Evolutionary conservation across 805 yeast species (phyloP), one percentile per base, ranked within the genome.

Genomic region (Myxozyma lipomycoides): DNA sequence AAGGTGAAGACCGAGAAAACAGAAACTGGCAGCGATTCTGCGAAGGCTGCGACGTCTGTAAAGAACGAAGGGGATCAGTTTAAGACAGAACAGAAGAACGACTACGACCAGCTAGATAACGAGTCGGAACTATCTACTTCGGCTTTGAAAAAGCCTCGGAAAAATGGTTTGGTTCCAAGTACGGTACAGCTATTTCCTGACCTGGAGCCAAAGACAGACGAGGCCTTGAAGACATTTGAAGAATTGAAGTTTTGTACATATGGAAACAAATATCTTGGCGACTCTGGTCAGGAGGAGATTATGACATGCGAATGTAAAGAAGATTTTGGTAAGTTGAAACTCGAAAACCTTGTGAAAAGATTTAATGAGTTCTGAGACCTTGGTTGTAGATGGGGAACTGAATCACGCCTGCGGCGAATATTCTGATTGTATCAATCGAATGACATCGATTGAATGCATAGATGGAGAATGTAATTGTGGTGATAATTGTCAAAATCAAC

Each of bases 301-400:
- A 89, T 91, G 93, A 79, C 90, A 15, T 91, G 98, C 73, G 97
- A 89, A 64, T 91, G 98, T 73, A 39, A 86, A 76, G 65, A 75
- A 73, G 18, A 74, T 67, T 45, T 60, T 52, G 53, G 56, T 51
- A 44, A 10, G 60, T 51, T 2, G 12, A n/a, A n/a, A n/a, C n/a
- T n/a, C n/a, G n/a, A n/a, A n/a, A n/a, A n/a, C n/a, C n/a, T n/a
- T n/a, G n/a, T n/a, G n/a, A n/a, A n/a, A n/a, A n/a, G n/a, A 1
- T 36, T 45, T 23, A 12, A 3, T 44, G 15, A 12, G 12, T 17
- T 19, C 41, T 38, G 30, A 18, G 15, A 21, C 15, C 18, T 38
- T 38, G 30, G 19, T 21, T 30, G 18, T 32, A 43, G 72, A 70
- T 22, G 61, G 65, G 28, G 77, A 72, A 0, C 62, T 61, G 4